Conservation (phyloP, 352 stramenopile genomes). For the Globisporangium spiculum region DNA sequence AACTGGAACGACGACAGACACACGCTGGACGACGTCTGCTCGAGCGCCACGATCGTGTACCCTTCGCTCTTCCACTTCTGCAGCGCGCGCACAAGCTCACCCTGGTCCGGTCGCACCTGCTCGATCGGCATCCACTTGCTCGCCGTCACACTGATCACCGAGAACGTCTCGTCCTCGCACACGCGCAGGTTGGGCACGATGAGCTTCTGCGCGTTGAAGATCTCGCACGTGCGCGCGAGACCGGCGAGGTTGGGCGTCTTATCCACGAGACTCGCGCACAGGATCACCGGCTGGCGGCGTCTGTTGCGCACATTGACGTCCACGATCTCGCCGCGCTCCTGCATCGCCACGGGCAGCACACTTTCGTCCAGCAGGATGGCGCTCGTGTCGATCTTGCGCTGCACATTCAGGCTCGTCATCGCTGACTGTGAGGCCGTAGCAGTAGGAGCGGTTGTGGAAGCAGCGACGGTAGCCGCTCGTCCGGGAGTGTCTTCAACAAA, state of each 20-base stretch:
- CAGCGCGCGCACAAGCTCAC: slow-evolving; percentile 34
- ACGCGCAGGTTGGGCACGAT: slow-evolving; percentile 87
- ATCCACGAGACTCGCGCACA: slow-evolving; percentile 90
- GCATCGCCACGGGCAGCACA: slow-evolving; percentile 51
- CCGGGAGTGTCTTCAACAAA: slow-evolving; percentile 30
- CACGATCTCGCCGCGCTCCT: slow-evolving; percentile 23
- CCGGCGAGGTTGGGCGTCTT: slow-evolving; percentile 95
- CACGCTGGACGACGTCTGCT: slow-evolving; percentile 92
- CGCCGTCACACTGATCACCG: slow-evolving; percentile 90
- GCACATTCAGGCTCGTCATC: slow-evolving; percentile 31
- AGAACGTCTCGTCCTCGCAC: slow-evolving; percentile 88
- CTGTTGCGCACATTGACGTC: slow-evolving; percentile 47
- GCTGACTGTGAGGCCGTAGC: neutral
- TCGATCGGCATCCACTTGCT: slow-evolving; percentile 95
- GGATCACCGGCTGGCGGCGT: slow-evolving; percentile 60
- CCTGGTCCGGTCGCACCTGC: slow-evolving; percentile 66
- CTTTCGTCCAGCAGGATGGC: slow-evolving; percentile 61
- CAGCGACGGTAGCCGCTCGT: neutral
- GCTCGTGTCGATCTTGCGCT: slow-evolving; percentile 79
- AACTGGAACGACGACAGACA: slow-evolving; percentile 85
- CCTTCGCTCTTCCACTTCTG: slow-evolving; percentile 79
- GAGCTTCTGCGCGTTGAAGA: slow-evolving; percentile 91
- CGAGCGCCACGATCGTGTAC: slow-evolving; percentile 92
- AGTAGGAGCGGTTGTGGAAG: neutral
- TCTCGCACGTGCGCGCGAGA: slow-evolving; percentile 93